phyloP scores from a whole-genome alignment of 768 basidiomycete species.

The Pisolithus tinctorius region DNA sequence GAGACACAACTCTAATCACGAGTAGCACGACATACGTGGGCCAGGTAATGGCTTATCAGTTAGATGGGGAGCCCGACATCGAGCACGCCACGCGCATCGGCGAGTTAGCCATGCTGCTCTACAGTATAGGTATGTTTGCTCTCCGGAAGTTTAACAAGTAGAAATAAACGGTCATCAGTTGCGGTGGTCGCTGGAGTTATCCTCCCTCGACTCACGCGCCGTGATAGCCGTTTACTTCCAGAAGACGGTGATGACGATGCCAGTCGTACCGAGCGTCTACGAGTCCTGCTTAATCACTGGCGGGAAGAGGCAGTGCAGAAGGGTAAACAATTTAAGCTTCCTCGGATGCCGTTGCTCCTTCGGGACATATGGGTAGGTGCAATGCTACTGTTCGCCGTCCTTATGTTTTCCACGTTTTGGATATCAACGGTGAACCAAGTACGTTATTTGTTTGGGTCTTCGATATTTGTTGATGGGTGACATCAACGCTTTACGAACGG shows the following conservation, averaged over 20 bases:
- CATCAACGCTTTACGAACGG: not conserved
- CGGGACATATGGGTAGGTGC: constrained; percentile 93
- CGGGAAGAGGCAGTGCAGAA: constrained; percentile 73
- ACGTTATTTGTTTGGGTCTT: constrained; percentile 24
- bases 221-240: constrained; percentile 74
- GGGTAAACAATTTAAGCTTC: constrained; percentile 70
- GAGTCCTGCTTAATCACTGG: constrained; percentile 72
- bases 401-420: constrained; percentile 85
- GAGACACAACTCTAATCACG: not conserved
- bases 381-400: constrained; percentile 66
- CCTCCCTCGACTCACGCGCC: constrained; percentile 74
- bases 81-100: constrained; percentile 84
- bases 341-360: constrained; percentile 85
- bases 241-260: constrained; percentile 65
- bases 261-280: constrained; percentile 63
- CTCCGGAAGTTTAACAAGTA: not conserved
- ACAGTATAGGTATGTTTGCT: constrained; percentile 64
- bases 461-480: not conserved
- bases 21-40: constrained; percentile 86
- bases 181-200: constrained; percentile 78
- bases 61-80: constrained; percentile 64
- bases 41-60: constrained; percentile 85
- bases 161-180: constrained; percentile 38
- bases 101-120: constrained; percentile 83
- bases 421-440: constrained; percentile 66